Base-by-base conservation (phyloP, 495 filamentous ascomycete genomes). In the Talaromyces adpressus region DNA sequence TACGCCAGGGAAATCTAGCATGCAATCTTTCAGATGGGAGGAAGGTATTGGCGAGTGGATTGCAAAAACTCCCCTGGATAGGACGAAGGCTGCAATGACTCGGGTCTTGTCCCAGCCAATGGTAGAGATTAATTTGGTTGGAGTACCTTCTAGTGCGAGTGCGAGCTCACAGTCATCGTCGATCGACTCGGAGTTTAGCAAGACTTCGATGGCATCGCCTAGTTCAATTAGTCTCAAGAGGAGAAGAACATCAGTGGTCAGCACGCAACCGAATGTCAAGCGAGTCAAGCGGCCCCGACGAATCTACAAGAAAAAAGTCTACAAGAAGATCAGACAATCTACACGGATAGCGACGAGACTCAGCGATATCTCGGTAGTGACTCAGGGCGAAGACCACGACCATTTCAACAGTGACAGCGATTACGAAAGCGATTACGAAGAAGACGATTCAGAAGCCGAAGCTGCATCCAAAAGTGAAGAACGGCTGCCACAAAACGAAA, bases 31-130 rank as follows among this genome's bases (percentile, higher is more conserved):
- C 61, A 77, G 78, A 52, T 85, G 82, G 81, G 82, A 85, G 66
- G 81, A 83, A 61, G 78, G 78, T 49, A 82, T 84, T 67, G 78
- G 76, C 36, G 82, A 84, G 63, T 84, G 82, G 82, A 75, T 84
- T 53, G 76, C 73, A 51, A 75, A 73, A 39, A 83, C 79, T 16
- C 81, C 81, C 6, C 53, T 62, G 60, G n/a, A 16, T 11, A 49
- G 72, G 67, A 30, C 18, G 62, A 34, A 76, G 73, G 67, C 67
- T 56, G 16, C 57, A 23, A 39, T 49, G 18, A 12, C 57, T 41
- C 41, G 63, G 25, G 20, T 20, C 12, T 7, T 61, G 20, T 59
- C 16, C 27, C 47, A 65, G 57, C 41, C 30, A 29, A 49, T 58
- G 32, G 47, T 51, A 12, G 41, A 39, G 63, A 56, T 68, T 52